phyloP scores from a whole-genome alignment of 2,329 filamentous ascomycete genomes.

The Tolypocladium ophioglossoides region DNA sequence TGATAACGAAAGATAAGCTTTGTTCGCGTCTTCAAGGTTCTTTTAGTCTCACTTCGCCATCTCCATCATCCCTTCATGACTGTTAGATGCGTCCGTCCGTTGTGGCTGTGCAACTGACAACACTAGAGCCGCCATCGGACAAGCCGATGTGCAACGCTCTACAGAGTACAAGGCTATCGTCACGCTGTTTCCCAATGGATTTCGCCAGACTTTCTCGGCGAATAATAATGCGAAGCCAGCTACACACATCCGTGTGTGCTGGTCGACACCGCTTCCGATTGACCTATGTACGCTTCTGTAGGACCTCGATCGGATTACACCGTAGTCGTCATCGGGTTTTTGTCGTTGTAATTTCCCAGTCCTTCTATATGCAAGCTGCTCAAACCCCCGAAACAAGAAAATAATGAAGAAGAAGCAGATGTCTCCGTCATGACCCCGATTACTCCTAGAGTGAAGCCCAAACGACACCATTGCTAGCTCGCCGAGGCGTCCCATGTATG shows the following conservation, averaged over 20 bases:
- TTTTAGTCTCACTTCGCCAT: background rate
- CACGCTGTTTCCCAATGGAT: background rate
- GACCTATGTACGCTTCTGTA: background rate
- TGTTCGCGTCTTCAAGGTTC: background rate
- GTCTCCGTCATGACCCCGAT: constrained; percentile 1
- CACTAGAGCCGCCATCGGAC: too few species aligned
- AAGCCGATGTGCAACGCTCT: too few species aligned
- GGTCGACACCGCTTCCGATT: background rate
- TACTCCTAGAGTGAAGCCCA: constrained; percentile 3
- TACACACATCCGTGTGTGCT: background rate
- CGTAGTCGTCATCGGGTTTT: background rate
- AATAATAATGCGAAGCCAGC: background rate
- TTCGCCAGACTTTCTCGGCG: background rate
- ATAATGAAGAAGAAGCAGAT: background rate
- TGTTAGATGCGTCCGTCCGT: too few species aligned
- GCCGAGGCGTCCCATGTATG: constrained; percentile 1
- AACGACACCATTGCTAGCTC: background rate
- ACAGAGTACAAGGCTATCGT: too few species aligned
- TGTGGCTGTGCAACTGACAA: too few species aligned
- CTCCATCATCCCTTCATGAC: background rate
- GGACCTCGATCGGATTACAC: background rate
- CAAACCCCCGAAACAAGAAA: background rate
- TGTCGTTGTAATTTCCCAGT: background rate
- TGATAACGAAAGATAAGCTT: too few species aligned
- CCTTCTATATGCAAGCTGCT: constrained; percentile 3